Evolutionary conservation across 2,329 filamentous ascomycete species (phyloP).

Genomic region (Neopestalotiopsis clavispora): DNA sequence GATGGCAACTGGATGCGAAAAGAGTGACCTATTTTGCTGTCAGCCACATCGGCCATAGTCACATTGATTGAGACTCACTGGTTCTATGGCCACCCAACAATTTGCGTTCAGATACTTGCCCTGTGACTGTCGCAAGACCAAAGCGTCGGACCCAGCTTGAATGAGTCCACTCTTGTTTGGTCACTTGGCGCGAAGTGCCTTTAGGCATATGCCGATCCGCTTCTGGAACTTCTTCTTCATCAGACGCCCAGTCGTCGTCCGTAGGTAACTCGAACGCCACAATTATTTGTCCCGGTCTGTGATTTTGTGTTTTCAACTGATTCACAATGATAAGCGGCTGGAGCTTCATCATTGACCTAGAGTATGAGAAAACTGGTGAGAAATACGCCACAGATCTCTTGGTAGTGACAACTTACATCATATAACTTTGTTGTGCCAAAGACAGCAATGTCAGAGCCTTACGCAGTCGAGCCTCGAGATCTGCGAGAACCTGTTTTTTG

Average conservation of each 20-base stretch:
- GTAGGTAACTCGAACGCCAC: background rate
- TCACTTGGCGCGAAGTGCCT: background rate
- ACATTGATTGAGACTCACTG: background rate
- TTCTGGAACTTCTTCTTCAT: background rate
- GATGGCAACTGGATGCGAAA: background rate
- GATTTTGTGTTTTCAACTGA: background rate
- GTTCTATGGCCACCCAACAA: background rate
- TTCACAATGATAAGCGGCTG: background rate
- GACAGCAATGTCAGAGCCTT: background rate
- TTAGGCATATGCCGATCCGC: background rate
- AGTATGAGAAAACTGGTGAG: background rate
- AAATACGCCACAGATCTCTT: background rate
- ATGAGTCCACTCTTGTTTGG: background rate
- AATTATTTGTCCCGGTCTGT: background rate
- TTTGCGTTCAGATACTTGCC: background rate
- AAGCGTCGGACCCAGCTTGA: background rate
- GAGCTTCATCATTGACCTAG: slow-evolving; percentile 2
- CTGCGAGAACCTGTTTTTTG: background rate
- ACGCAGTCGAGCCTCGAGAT: background rate
- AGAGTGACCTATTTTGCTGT: background rate
- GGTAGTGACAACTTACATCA: background rate
- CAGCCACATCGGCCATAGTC: background rate
- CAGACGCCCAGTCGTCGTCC: background rate
- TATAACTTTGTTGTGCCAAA: background rate
- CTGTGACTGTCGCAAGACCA: background rate